phyloP scores from a whole-genome alignment of 441 rosid species.

The Theobroma grandiflorum region DNA sequence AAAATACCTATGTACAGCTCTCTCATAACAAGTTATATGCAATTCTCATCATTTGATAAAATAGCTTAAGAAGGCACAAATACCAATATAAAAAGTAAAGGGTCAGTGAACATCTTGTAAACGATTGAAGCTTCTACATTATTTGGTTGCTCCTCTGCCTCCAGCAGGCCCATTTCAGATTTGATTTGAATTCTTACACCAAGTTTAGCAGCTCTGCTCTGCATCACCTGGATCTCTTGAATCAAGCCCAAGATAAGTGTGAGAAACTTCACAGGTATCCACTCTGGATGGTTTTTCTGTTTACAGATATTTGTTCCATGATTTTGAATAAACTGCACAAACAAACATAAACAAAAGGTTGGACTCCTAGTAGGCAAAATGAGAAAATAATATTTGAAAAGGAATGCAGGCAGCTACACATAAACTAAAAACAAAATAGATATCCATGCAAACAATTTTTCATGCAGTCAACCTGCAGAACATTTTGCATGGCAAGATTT shows the following conservation, averaged over 20 bases:
- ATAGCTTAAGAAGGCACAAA: conserved; percentile 24
- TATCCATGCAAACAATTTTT: neutral
- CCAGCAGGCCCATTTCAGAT: conserved; percentile 39
- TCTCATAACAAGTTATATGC: conserved; percentile 29
- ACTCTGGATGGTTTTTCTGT: conserved; percentile 48
- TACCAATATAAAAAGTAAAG: conserved; percentile 69
- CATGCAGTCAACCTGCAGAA: neutral
- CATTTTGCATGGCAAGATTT: neutral
- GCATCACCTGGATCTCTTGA: conserved; percentile 69
- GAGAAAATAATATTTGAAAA: conserved; percentile 5
- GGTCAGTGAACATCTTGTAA: conserved; percentile 52
- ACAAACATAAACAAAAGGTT: conserved; percentile 23
- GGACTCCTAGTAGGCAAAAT: neutral
- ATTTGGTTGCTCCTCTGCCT: conserved; percentile 44
- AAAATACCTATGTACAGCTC: conserved; percentile 18
- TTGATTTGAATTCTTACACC: conserved; percentile 38
- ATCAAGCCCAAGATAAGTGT: conserved; percentile 66
- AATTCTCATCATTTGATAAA: conserved; percentile 16
- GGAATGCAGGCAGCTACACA: neutral
- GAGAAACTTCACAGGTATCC: conserved; percentile 67
- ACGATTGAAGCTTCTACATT: conserved; percentile 43
- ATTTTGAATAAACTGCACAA: conserved; percentile 69
- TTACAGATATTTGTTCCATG: conserved; percentile 50
- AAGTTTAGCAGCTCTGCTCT: conserved; percentile 49
- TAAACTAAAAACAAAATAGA: neutral